phyloP scores from a whole-genome alignment of 2,329 filamentous ascomycete species.

The Fusarium hostae region DNA sequence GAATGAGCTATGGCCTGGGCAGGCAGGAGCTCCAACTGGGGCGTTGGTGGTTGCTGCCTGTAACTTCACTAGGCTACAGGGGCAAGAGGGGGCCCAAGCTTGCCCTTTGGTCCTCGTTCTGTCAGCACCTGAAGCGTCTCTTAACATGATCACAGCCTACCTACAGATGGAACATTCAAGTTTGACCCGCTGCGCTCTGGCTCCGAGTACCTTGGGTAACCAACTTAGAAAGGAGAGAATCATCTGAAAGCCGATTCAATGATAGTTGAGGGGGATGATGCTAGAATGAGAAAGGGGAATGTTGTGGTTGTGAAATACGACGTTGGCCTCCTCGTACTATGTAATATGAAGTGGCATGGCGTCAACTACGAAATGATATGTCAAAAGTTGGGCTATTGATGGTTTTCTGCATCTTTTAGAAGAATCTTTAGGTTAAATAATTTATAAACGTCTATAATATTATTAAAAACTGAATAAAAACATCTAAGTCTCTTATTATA shows the following conservation, averaged over 20 bases:
- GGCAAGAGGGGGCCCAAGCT: conserved; percentile 23
- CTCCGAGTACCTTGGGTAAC: not conserved
- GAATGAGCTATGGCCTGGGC: conserved; percentile 1
- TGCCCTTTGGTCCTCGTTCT: not conserved
- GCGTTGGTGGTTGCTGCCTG: conserved; percentile 31
- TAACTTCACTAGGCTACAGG: conserved; percentile 14
- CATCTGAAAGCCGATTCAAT: too few species aligned
- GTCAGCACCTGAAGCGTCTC: conserved; percentile 3
- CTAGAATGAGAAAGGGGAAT: not conserved
- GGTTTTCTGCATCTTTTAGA: too few species aligned
- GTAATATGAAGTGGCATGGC: not conserved
- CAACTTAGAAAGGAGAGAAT: not conserved
- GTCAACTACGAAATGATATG: not conserved
- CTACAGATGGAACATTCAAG: not conserved
- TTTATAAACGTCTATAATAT: too few species aligned
- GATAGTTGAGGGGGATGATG: too few species aligned
- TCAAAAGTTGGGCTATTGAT: too few species aligned
- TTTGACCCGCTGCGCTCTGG: conserved; percentile 9
- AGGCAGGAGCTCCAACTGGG: conserved; percentile 11
- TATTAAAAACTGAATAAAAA: too few species aligned
- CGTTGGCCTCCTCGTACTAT: not conserved
- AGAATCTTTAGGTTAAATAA: too few species aligned
- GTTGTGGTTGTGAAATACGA: not conserved
- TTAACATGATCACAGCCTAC: too few species aligned
- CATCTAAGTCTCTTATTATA: too few species aligned